Evolutionary conservation across 306 rosid species (phyloP).

Genomic region (Casuarina glauca): DNA sequence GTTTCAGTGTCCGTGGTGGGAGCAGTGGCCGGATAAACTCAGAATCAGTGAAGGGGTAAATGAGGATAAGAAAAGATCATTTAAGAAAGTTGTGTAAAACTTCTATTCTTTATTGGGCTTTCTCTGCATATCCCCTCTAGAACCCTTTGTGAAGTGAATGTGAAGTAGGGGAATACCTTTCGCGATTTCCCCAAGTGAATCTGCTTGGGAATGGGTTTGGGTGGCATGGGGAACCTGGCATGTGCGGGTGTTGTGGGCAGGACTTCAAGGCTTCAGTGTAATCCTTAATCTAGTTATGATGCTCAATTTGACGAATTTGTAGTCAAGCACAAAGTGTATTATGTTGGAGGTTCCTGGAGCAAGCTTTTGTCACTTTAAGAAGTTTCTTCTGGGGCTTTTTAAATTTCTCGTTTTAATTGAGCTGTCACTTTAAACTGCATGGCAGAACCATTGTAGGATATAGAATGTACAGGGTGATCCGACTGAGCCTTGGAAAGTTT

Average conservation of each 20-base stretch:
- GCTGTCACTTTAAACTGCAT: slow-evolving; percentile 40
- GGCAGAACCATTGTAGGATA: slow-evolving; percentile 32
- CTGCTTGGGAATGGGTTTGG: not conserved
- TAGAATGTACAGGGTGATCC: slow-evolving; percentile 50
- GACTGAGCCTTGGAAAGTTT: not conserved
- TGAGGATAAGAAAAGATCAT: not conserved
- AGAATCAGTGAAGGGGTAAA: slow-evolving; percentile 63
- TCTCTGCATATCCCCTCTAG: not conserved
- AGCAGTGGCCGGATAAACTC: slow-evolving; percentile 64
- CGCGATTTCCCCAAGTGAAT: not conserved
- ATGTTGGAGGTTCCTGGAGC: slow-evolving; percentile 27
- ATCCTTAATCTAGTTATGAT: slow-evolving; percentile 17
- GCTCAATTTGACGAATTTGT: slow-evolving; percentile 29
- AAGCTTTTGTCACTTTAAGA: slow-evolving; percentile 33
- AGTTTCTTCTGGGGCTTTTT: slow-evolving; percentile 39
- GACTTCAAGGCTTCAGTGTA: slow-evolving; percentile 22
- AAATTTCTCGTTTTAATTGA: slow-evolving; percentile 18
- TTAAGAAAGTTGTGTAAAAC: not conserved
- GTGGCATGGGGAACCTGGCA: not conserved
- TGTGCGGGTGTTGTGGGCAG: slow-evolving; percentile 19
- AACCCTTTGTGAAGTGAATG: not conserved
- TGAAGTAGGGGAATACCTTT: not conserved
- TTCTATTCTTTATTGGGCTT: not conserved
- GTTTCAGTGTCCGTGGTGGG: slow-evolving; percentile 45
- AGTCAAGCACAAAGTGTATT: slow-evolving; percentile 46